These are phyloP conservation scores for Penicillium samsonianum DNA, from an alignment of 495 filamentous ascomycete genomes.

Conservation along the genomic window DNA sequence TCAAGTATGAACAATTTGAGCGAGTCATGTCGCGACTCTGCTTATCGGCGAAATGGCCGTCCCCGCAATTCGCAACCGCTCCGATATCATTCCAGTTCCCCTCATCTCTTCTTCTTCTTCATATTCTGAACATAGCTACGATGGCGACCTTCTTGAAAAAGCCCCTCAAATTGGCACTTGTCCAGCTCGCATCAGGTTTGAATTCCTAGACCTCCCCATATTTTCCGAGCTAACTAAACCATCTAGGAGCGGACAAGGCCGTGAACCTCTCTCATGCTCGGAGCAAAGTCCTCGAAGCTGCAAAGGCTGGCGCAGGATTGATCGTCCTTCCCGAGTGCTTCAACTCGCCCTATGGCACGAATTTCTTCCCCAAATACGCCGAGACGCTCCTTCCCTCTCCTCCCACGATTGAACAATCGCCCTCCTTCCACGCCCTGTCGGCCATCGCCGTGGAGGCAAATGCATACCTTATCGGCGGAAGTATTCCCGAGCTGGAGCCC, in stretches of 20 bases:
- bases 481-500: slow-evolving; percentile 77
- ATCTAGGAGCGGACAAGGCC: slow-evolving; percentile 73
- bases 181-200: slow-evolving; percentile 74
- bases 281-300: slow-evolving; percentile 79
- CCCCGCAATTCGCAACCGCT: slow-evolving; percentile 9
- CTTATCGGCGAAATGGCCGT: slow-evolving; percentile 10
- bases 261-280: slow-evolving; percentile 81
- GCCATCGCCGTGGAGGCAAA: slow-evolving; percentile 73
- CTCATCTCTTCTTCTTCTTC: neutral
- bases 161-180: slow-evolving; percentile 76
- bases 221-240: slow-evolving; percentile 3
- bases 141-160: slow-evolving; percentile 65
- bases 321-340: slow-evolving; percentile 81
- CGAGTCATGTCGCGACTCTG: neutral
- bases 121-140: slow-evolving; percentile 2
- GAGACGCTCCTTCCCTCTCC: slow-evolving; percentile 82
- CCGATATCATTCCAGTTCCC: neutral
- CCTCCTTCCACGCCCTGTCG: slow-evolving; percentile 82
- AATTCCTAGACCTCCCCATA: neutral
- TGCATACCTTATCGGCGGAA: slow-evolving; percentile 84
- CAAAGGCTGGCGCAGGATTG: slow-evolving; percentile 65
- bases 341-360: slow-evolving; percentile 93
- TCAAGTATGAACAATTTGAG: neutral
- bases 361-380: slow-evolving; percentile 89
- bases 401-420: slow-evolving; percentile 66